Base-by-base conservation (phyloP, 805 yeast species). In the Scheffersomyces spartinae region DNA sequence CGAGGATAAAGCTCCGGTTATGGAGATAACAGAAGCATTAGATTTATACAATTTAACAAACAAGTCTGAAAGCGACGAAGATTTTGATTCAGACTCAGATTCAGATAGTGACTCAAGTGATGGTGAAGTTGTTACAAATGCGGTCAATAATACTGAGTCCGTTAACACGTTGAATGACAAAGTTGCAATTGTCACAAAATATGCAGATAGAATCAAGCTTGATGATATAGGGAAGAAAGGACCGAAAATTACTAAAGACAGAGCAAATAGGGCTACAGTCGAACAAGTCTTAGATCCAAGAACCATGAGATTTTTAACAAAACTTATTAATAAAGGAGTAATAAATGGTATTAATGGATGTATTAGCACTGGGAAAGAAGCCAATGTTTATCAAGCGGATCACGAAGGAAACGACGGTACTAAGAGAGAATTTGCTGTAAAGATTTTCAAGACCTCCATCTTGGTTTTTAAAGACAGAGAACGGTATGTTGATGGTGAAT, bases 381-480 rank as follows among this genome's bases (percentile, higher is more conserved):
- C 98, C n/a, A 91, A 91, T 44, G 96, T 91, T 1, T 91, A 91
- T 47, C 67, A 59, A 33, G 67, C 63, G 10, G 63, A 57, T 38
- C 88, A 82, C 45, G 95, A 94, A 8, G 58, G 45, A 10, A 53
- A 61, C 29, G 57, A 64, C 28, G 43, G 41, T 9, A 40, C 53
- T 9, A 62, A 59, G 32, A 64, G 59, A 33, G 94, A 72, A 40
- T 75, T 61, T 39, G 98, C 98, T 0, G 81, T 91, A 26, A 91
- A 91, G 47, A 88, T 91, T 31, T 91, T 84, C 59, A 91, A 91
- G 53, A 91, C 99, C 0, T 86, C 97, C 0, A 91, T 91, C 36
- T 58, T 91, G 34, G 95, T 91, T n/a, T 91, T 91, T 56, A 91
- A 86, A 48, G 98, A 91, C 49, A 64, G 99, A 29, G 97, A 93